These are phyloP conservation scores for Bertia moriformis DNA, from an alignment of 2,329 filamentous ascomycete genomes.

Conservation along the genomic window DNA sequence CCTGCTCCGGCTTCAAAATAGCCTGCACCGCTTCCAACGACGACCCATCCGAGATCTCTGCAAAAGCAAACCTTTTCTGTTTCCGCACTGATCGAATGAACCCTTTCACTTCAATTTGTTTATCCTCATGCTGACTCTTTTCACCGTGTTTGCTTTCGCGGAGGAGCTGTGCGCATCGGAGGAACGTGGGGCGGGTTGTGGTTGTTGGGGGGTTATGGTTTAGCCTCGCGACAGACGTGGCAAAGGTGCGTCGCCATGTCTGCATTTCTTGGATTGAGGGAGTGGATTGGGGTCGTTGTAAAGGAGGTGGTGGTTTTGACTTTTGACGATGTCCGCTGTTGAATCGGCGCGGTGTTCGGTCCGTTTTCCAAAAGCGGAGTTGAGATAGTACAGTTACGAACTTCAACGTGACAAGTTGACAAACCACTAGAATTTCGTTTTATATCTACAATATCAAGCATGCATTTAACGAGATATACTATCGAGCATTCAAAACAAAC, in stretches of 20 bases:
- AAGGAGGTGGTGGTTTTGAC: too few species aligned
- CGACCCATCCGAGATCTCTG: neutral
- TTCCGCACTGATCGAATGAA: neutral
- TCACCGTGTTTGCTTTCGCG: conserved; percentile 10
- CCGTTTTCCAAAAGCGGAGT: too few species aligned
- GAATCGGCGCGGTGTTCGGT: too few species aligned
- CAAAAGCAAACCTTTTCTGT: neutral
- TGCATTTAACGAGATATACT: too few species aligned
- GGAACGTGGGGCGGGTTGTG: conserved; percentile 5
- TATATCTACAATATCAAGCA: too few species aligned
- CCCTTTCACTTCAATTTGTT: neutral
- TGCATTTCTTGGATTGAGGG: conserved; percentile 17
- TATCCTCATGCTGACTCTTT: neutral
- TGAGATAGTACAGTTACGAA: too few species aligned
- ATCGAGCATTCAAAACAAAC: too few species aligned
- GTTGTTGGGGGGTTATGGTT: conserved; percentile 8
- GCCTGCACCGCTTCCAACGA: neutral
- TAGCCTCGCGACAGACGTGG: conserved; percentile 17
- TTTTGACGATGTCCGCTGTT: too few species aligned
- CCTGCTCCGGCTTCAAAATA: neutral
- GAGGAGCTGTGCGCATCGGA: conserved; percentile 21
- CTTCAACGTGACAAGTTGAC: too few species aligned
- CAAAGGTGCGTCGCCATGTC: conserved; percentile 20
- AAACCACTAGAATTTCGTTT: too few species aligned
- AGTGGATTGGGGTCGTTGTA: too few species aligned